These are phyloP conservation scores for Fusarium irregulare DNA, from an alignment of 2,329 filamentous ascomycete genomes.

Conservation along the genomic window DNA sequence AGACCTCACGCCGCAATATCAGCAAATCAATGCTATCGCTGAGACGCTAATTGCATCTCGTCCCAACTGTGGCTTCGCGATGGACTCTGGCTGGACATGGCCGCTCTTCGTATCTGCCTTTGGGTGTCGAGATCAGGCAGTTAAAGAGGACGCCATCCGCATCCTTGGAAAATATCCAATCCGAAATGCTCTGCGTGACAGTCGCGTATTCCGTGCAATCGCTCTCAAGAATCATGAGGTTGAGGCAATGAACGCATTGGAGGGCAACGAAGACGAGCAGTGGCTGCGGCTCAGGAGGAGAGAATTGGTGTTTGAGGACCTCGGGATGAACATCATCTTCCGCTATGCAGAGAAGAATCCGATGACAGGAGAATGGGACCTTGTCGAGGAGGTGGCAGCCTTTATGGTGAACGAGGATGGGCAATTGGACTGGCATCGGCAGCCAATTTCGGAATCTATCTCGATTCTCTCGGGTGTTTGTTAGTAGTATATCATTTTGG, in stretches of 20 bases:
- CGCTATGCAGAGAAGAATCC: constrained; percentile 50
- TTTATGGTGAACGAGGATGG: constrained; percentile 49
- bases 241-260: constrained; percentile 49
- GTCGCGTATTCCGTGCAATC: constrained; percentile 54
- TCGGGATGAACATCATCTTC: constrained; percentile 53
- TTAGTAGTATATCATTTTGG: neutral
- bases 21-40: constrained; percentile 54
- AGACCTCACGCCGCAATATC: constrained; percentile 56
- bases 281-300: constrained; percentile 54
- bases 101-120: constrained; percentile 56
- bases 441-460: constrained; percentile 51
- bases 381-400: constrained; percentile 54
- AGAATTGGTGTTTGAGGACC: constrained; percentile 55
- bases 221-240: constrained; percentile 52
- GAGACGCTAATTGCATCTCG: constrained; percentile 53
- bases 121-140: constrained; percentile 53
- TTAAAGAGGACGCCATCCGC: constrained; percentile 55
- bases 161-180: constrained; percentile 56
- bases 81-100: constrained; percentile 61
- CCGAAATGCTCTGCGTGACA: constrained; percentile 58
- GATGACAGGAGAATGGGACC: constrained; percentile 50
- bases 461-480: constrained; percentile 44
- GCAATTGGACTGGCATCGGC: constrained; percentile 50
- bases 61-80: constrained; percentile 55
- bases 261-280: constrained; percentile 51